phyloP scores from a whole-genome alignment of 305 asterid genomes.

The Striga hermonthica region DNA sequence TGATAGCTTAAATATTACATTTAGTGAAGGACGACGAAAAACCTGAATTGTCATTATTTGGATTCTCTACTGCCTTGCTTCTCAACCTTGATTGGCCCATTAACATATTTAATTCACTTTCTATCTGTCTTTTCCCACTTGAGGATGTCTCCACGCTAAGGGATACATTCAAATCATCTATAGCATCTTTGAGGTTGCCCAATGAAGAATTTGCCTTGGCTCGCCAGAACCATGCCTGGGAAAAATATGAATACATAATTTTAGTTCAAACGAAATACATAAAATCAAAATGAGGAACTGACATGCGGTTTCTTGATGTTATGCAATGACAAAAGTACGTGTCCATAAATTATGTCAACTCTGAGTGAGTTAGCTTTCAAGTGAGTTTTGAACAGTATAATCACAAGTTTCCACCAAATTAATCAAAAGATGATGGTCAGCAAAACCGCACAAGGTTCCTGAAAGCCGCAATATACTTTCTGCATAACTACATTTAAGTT shows the following conservation, averaged over 20 bases:
- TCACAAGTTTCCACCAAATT: slow-evolving; percentile 18
- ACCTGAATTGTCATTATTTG: slow-evolving; percentile 42
- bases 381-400: neutral
- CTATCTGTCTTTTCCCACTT: slow-evolving; percentile 74
- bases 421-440: slow-evolving; percentile 19
- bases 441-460: slow-evolving; percentile 8
- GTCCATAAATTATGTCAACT: neutral
- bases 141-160: slow-evolving; percentile 57
- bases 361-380: slow-evolving; percentile 1
- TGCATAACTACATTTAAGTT: slow-evolving; percentile 8
- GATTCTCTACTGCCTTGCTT: slow-evolving; percentile 34
- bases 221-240: slow-evolving; percentile 93
- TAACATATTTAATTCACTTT: slow-evolving; percentile 50
- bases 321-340: slow-evolving; percentile 22
- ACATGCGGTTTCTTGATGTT: slow-evolving; percentile 18
- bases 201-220: slow-evolving; percentile 73
- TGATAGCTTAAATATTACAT: too few relatives aligned
- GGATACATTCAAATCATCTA: slow-evolving; percentile 60
- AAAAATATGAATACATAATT: slow-evolving; percentile 28
- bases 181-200: slow-evolving; percentile 63
- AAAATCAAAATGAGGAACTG: slow-evolving; percentile 3
- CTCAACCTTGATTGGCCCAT: slow-evolving; percentile 36
- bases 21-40: slow-evolving; percentile 8
- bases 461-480: slow-evolving; percentile 12
- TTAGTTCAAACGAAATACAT: slow-evolving; percentile 21